Evolutionary conservation across 164 flowering plant genomes (phyloP).

Genomic region (Liquidambar formosana): DNA sequence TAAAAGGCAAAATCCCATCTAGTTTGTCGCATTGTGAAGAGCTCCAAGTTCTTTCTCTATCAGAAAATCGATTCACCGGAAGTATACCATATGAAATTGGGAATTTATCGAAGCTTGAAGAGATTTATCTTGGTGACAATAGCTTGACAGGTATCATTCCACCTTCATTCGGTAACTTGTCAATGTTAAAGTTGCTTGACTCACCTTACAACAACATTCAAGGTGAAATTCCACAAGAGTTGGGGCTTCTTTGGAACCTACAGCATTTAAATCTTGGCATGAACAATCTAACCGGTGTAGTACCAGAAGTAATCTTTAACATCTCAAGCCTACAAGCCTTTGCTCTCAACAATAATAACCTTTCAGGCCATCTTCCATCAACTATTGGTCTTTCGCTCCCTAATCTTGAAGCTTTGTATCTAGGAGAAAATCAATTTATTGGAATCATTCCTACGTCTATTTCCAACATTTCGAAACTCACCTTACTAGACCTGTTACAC

Average conservation of each 20-base stretch:
- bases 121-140: constrained; percentile 17
- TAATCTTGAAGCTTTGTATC: background rate
- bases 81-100: constrained; percentile 27
- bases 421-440: constrained; percentile 3
- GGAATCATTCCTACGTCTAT: background rate
- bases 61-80: constrained; percentile 21
- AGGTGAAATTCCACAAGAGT: constrained; percentile 15
- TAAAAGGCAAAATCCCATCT: constrained; percentile 16
- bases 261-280: background rate
- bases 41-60: constrained; percentile 4
- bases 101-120: constrained; percentile 12
- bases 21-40: constrained; percentile 8
- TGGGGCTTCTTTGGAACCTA: constrained; percentile 16
- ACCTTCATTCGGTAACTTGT: constrained; percentile 8
- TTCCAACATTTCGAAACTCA: constrained; percentile 2
- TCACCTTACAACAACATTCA: background rate
- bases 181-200: background rate
- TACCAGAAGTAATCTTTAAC: background rate
- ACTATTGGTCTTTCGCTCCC: constrained; percentile 9
- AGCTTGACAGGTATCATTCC: constrained; percentile 17
- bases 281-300: background rate
- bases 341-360: background rate
- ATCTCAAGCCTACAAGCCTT: background rate
- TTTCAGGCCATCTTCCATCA: constrained; percentile 22
- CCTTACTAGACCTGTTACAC: background rate